Base-by-base conservation (phyloP, 306 rosid genomes). In the Pachyrhizus erosus region DNA sequence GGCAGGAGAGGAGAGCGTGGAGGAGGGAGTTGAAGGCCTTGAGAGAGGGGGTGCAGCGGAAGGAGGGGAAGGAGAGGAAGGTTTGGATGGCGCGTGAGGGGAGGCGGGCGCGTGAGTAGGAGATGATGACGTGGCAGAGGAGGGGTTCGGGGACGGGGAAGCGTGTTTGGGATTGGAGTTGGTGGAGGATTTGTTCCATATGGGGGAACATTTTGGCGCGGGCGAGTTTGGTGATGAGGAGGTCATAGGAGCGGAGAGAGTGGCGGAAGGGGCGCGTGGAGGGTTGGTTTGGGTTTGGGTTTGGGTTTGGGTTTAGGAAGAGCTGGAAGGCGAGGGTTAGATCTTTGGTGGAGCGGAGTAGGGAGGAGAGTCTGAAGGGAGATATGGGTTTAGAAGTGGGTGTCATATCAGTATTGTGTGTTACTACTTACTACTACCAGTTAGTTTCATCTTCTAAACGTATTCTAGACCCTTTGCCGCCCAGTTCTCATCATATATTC, bases 161-260 rank as follows among this genome's bases (percentile, higher is more conserved):
- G 39, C 89, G 90, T 14, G 90, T 88, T n/a, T 91, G 89, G 31
- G 70, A 70, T 21, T 80, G 87, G 80, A 91, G 77, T 17, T 68
- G 93, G 15, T 33, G 83, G 84, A 94, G 97, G 62, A 91, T 33
- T 73, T 87, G 88, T 43, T 94, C 93, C 94, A 94, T 88, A 73
- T 87, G 79, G 18, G 88, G 65, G 26, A 94, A 86, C 97, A 92
- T 87, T 85, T 84, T 91, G 81, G 93, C 92, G 55, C 91, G 91
- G 45, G 86, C 94, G 49, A 94, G 98, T 80, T 92, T 92, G 85
- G 88, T 83, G 88, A 94, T 88, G 87, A 92, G 84, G 83, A 92
- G 88, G 81, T 92, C 92, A 62, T 91, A 94, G 70, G 97, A 91
- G 40, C 88, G 86, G 61, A 90, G 89, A 27, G 94, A 86, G 60